Percentiles rank a stretch among this genome's conserved stretches.
phyloP scores from a whole-genome alignment of 177 flowering plant genomes.

The Vitis hybrid region DNA sequence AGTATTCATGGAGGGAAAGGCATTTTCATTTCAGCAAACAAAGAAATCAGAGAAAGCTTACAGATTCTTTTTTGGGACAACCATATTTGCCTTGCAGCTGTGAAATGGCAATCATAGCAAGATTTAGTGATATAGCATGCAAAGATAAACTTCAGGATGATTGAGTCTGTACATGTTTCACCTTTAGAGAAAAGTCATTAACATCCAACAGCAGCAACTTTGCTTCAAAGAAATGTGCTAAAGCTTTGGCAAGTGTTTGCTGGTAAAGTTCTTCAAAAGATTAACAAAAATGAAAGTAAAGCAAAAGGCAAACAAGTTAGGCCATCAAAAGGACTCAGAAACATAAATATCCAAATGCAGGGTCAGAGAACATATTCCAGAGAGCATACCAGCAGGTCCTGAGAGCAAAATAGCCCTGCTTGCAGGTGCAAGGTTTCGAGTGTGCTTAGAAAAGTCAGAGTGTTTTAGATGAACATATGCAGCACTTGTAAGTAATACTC shows the following conservation, averaged over 20 bases:
- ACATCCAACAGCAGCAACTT: conserved; percentile 67
- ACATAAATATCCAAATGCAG: neutral
- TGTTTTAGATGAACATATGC: conserved; percentile 78
- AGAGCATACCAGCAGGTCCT: conserved; percentile 65
- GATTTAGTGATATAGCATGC: neutral
- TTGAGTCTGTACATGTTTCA: conserved; percentile 9
- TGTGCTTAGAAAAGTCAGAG: conserved; percentile 59
- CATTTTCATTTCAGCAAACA: neutral
- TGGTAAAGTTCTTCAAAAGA: conserved; percentile 59
- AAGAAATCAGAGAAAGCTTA: conserved; percentile 28
- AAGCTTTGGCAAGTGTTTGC: conserved; percentile 75
- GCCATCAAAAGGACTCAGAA: neutral
- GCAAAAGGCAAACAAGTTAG: conserved; percentile 1
- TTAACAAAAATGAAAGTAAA: conserved; percentile 2
- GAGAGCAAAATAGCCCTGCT: conserved; percentile 76
- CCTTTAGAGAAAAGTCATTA: conserved; percentile 67
- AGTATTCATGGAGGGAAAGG: neutral
- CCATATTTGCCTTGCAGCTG: conserved; percentile 81
- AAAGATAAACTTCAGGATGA: neutral
- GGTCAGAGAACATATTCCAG: neutral
- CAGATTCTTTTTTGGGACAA: conserved; percentile 43
- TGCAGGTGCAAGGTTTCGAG: conserved; percentile 75
- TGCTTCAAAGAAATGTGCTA: conserved; percentile 64
- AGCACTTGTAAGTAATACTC: conserved; percentile 59
- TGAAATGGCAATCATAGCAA: conserved; percentile 5